These are phyloP conservation scores for Boechera divaricarpa DNA, from an alignment of 345 rosid species.

Conservation along the genomic window DNA sequence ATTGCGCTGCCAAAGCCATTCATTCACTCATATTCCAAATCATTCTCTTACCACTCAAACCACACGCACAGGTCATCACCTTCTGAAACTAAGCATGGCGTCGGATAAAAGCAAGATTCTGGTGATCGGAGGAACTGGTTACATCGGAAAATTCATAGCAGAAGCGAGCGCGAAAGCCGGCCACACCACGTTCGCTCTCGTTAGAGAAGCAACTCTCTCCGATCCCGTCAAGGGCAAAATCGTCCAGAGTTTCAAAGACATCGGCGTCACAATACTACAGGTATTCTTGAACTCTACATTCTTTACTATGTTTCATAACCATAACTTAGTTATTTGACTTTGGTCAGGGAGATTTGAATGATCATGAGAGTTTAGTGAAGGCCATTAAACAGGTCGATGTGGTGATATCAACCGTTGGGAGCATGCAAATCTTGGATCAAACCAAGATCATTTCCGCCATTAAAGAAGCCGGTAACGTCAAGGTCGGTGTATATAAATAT, in stretches of 20 bases:
- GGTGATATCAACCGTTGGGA: slow-evolving; percentile 73
- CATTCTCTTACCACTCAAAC: slow-evolving; percentile 9
- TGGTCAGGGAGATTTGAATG: slow-evolving; percentile 48
- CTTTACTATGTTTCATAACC: neutral
- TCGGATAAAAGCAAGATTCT: slow-evolving; percentile 68
- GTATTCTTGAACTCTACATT: slow-evolving; percentile 46
- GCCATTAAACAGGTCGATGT: slow-evolving; percentile 79
- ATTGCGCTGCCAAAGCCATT: neutral
- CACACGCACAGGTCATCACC: neutral
- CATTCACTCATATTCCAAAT: slow-evolving; percentile 17
- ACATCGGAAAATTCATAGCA: slow-evolving; percentile 73
- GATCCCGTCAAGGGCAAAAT: slow-evolving; percentile 62
- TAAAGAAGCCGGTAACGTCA: slow-evolving; percentile 87
- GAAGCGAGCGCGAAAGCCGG: slow-evolving; percentile 67
- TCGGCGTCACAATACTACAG: slow-evolving; percentile 60
- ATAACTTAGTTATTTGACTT: neutral
- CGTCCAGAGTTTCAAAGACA: slow-evolving; percentile 56
- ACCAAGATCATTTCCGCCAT: slow-evolving; percentile 79
- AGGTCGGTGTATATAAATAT: slow-evolving; percentile 48
- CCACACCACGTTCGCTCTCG: slow-evolving; percentile 67
- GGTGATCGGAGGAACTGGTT: slow-evolving; percentile 78
- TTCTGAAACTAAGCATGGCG: slow-evolving; percentile 25
- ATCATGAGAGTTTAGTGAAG: slow-evolving; percentile 74
- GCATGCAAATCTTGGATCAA: slow-evolving; percentile 64
- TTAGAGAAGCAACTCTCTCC: slow-evolving; percentile 57